Base-by-base conservation (phyloP, 1,139 yeast species). In the Debaryomyces nepalensis region DNA sequence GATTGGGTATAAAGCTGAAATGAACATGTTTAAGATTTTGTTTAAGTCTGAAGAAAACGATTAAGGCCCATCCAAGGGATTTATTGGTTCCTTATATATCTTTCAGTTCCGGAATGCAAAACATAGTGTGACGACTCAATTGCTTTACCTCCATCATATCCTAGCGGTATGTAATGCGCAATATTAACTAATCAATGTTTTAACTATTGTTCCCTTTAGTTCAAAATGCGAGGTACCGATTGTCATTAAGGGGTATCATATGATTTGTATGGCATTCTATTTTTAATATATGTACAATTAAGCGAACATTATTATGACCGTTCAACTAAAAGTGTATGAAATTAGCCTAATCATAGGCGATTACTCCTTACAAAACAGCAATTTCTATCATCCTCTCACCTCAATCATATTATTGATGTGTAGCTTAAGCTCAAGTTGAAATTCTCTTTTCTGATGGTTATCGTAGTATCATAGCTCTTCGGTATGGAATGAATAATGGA, bases 1-100 rank as follows among this genome's bases (percentile, higher is more conserved):
- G 31, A 36, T 26, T 34, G 38, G 34, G 31, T 33, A 12, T 16
- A 37, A 33, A 30, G 22, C n/a, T 24, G 33, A 11, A 14, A 15
- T 23, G 38, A 32, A 31, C 26, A 34, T 22, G 22, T n/a, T 34
- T 10, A 10, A n/a, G 9, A 20, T 31, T n/a, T 19, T 11, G 14
- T 31, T 31, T 20, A 16, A 2, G 31, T 7, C 18, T 27, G 15
- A 4, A 14, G 32, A 16, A 10, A 29, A 16, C 15, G n/a, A 4
- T 7, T 16, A 9, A n/a, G 12, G 16, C 12, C 16, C 10, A 6
- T n/a, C 21, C 4, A n/a, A 8, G 24, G 34, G 18, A 11, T 31
- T 11, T 12, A 4, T 11, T 2, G 15, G 18, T 31, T 18, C 34
- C 23, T 34, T 34, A 23, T 34, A 34, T 34, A 34, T 24, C 23